Evolutionary conservation across 2,329 filamentous ascomycete genomes (phyloP), one percentile per base, ranked within the genome.

Genomic region (Penicillium griseofulvum): DNA sequence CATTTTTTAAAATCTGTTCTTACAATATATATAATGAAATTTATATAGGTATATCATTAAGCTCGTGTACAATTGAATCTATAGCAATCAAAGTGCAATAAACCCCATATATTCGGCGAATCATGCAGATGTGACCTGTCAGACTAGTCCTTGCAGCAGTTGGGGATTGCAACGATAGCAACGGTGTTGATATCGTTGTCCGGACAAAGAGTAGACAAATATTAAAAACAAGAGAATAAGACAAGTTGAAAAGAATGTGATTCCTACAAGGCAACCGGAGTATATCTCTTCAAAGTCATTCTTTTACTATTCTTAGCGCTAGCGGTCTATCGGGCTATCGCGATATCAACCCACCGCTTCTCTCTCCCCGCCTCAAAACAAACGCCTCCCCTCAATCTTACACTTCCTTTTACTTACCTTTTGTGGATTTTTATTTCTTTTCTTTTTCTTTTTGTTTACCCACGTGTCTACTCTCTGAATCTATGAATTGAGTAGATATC

Each of bases 321-420:
- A 61, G 58, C 52, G 51, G 47, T 63, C 61, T 59, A 56, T 60
- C 59, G 51, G 52, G 33, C 52, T 64, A 64, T 65, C 63, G 63
- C 55, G 54, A 48, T 61, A 63, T 57, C 55, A 52, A 54, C 54
- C 51, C 41, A 48, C 48, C 52, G 52, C 52, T 54, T 55, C 48
- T 50, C 41, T 37, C 29, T 55, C 61, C 61, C 61, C 56, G 54
- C 62, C 53, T 58, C 56, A 64, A 62, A 64, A 65, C 61, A 63
- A 61, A 59, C 58, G 50, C 44, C 51, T 51, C 41, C 52, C 47
- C 52, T 55, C 52, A 39, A 33, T 38, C 49, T 39, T 44, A 46
- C 41, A 33, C 44, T 54, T 49, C 50, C 24, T 56, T 48, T 41
- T 37, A 31, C 38, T 53, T 36, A 38, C 19, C 38, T 31, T 50